Conservation (phyloP, 225 moss, liverwort and hornwort species). For the Straminergon stramineum region DNA sequence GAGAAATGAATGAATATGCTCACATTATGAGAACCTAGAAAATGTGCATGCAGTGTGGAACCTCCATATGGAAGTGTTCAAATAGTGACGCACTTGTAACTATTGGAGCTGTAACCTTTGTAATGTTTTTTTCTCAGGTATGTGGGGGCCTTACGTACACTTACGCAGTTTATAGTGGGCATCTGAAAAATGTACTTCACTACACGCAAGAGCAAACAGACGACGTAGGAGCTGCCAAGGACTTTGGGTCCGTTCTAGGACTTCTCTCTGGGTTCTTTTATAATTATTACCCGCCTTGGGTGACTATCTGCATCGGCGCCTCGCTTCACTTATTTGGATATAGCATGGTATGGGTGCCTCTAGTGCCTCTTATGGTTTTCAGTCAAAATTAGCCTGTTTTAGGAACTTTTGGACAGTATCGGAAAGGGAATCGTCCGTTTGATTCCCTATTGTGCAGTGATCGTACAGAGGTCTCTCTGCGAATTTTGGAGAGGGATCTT, state of each 20-base stretch:
- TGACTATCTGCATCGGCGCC: conserved; percentile 46
- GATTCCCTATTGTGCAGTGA: background rate
- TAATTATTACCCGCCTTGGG: conserved; percentile 55
- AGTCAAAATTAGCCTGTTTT: background rate
- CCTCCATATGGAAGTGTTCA: background rate
- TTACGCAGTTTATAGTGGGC: conserved; percentile 56
- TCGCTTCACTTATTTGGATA: conserved; percentile 52
- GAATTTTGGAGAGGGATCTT: background rate
- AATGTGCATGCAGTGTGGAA: background rate
- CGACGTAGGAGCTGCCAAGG: conserved; percentile 55
- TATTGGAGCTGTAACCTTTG: background rate
- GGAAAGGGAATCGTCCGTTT: background rate
- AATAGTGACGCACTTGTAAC: background rate
- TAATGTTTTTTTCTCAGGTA: conserved; percentile 10
- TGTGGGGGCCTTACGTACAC: conserved; percentile 56
- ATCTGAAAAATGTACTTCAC: conserved; percentile 42
- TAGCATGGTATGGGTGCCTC: conserved; percentile 30
- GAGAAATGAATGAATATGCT: background rate
- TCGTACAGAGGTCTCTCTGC: background rate
- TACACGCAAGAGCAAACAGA: conserved; percentile 60
- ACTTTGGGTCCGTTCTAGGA: conserved; percentile 46
- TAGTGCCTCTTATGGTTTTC: background rate
- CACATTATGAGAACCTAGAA: background rate
- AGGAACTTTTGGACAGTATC: background rate
- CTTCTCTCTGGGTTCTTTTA: conserved; percentile 51